Base-by-base conservation (phyloP, 805 yeast genomes). In the Zygoascus tannicola region DNA sequence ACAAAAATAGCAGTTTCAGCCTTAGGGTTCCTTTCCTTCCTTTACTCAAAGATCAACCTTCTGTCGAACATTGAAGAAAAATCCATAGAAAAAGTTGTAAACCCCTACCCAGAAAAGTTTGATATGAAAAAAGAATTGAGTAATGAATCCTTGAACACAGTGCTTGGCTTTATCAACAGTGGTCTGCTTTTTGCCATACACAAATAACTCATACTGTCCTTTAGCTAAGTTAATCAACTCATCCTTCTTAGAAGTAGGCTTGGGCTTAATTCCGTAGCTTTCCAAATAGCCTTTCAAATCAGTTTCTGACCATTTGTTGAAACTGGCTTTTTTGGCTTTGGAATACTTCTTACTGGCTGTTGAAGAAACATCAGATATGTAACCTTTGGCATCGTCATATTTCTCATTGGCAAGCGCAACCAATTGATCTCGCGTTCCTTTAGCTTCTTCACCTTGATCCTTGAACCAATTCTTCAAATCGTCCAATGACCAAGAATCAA, bases 201-300 rank as follows among this genome's bases (percentile, higher is more conserved):
- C 44, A 36, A 52, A 47, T 39, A 44, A 43, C 38, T 47, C 36
- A 46, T 49, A 52, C 47, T 53, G 47, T 38, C 37, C 40, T 33
- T 46, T 41, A 32, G 62, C 63, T 18, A 42, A 33, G 34, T 44
- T 40, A 16, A 51, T 56, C 15, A 58, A 50, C 37, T 53, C 50
- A 36, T 48, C 47, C 41, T 43, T 35, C 23, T 34, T 35, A 22
- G 23, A 33, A 18, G 42, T 42, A 18, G 38, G 45, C 30, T 44
- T 35, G 15, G 49, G 50, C 22, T 44, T 38, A 28, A 53, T 57
- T 22, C 71, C 73, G 53, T 74, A 76, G 34, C 63, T 56, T 44
- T 65, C 58, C 28, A 80, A 59, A 76, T 83, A 80, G 47, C 70
- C 71, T 52, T 68, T 63, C 46, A 80, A 59, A 52, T 79, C 82